phyloP scores from a whole-genome alignment of 257 asterid genomes.

The Primulina huaijiensis region DNA sequence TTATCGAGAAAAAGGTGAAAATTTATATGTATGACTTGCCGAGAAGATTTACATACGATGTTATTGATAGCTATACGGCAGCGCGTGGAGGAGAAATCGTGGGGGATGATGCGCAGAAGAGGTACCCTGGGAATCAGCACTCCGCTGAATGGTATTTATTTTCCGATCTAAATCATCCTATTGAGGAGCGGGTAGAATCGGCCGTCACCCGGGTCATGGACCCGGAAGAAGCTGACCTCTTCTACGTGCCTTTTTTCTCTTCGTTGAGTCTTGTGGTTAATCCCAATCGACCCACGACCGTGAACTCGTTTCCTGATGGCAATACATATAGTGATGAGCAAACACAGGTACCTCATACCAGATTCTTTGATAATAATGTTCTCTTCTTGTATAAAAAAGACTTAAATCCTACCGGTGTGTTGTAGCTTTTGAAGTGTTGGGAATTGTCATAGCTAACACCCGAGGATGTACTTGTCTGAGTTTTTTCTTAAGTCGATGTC shows the following conservation, averaged over 20 bases:
- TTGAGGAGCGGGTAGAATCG: conserved; percentile 41
- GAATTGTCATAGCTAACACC: not conserved
- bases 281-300: conserved; percentile 52
- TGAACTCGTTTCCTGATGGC: conserved; percentile 27
- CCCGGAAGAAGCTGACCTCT: conserved; percentile 85
- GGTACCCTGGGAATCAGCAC: conserved; percentile 97
- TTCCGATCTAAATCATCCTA: conserved; percentile 54
- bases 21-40: conserved; percentile 82
- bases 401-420: not conserved
- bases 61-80: conserved; percentile 77
- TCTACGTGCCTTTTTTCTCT: conserved; percentile 88
- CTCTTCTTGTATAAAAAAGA: not conserved
- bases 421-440: not conserved
- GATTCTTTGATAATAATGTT: not conserved
- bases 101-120: conserved; percentile 48
- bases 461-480: too few species aligned
- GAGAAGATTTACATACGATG: conserved; percentile 80
- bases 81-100: conserved; percentile 58
- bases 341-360: conserved; percentile 55
- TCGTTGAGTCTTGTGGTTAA: conserved; percentile 86
- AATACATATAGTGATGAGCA: conserved; percentile 68
- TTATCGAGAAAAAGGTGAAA: conserved; percentile 29
- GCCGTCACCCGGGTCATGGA: conserved; percentile 52
- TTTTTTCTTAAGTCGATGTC: too few species aligned
- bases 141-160: conserved; percentile 93